Conservation (phyloP, 192 early-diverging fungal genomes). For the Coemansia sp. region DNA sequence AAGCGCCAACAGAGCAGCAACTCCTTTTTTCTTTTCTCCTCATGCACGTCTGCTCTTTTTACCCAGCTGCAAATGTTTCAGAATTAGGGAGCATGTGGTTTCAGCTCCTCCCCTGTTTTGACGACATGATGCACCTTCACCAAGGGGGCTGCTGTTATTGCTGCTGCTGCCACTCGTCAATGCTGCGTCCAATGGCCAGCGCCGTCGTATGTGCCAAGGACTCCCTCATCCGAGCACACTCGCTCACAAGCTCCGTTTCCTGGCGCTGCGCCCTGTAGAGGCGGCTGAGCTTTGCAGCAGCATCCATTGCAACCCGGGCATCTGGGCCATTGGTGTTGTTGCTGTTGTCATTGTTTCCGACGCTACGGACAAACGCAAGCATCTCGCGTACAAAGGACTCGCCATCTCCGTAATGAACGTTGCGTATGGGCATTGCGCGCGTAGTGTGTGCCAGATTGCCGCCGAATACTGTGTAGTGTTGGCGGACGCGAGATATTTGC, state of each 20-base stretch:
- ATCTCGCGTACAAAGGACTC: constrained; percentile 33
- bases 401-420: constrained; percentile 24
- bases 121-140: background rate
- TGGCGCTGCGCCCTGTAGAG: constrained; percentile 17
- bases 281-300: constrained; percentile 15
- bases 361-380: constrained; percentile 21
- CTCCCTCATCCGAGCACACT: constrained; percentile 30
- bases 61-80: background rate
- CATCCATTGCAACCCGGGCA: constrained; percentile 12
- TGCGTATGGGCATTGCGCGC: constrained; percentile 42
- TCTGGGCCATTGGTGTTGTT: background rate
- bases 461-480: constrained; percentile 24
- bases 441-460: constrained; percentile 25
- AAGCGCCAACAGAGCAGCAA: background rate
- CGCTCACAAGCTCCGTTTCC: constrained; percentile 37
- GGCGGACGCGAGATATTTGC: constrained; percentile 16
- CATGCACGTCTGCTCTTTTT: background rate
- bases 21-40: background rate
- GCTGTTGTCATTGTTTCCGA: background rate
- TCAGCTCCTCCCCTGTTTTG: background rate
- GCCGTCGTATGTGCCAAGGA: constrained; percentile 34
- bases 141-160: background rate
- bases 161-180: background rate
- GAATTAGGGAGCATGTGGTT: background rate
- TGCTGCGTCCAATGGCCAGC: constrained; percentile 26